Percentiles rank a stretch among this genome's conserved stretches.
Conservation (phyloP, 2,329 filamentous ascomycete species). For the Sclerotinia trifoliorum region DNA sequence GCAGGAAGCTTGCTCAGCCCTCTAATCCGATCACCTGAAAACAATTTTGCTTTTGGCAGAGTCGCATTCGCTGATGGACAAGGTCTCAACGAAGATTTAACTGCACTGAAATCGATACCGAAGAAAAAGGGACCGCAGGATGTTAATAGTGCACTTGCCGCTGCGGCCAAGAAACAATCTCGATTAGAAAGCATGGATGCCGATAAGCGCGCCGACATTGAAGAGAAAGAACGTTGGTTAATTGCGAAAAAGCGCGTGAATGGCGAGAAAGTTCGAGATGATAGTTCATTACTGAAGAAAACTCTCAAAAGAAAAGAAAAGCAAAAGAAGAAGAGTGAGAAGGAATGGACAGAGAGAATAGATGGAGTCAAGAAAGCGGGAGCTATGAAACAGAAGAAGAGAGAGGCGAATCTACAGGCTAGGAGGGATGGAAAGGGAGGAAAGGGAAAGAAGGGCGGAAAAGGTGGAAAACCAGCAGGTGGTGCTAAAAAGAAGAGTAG, state of each 20-base stretch:
- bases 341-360: constrained; percentile 76
- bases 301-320: constrained; percentile 90
- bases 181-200: constrained; percentile 73
- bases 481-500: constrained; percentile 50
- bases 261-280: constrained; percentile 85
- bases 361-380: constrained; percentile 73
- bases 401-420: constrained; percentile 74
- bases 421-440: constrained; percentile 72
- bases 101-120: constrained; percentile 60
- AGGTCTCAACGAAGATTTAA: constrained; percentile 69
- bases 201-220: constrained; percentile 78
- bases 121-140: constrained; percentile 84
- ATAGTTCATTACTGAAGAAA: constrained; percentile 86
- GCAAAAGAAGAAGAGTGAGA: constrained; percentile 85
- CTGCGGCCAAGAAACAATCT: constrained; percentile 81
- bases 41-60: constrained; percentile 84
- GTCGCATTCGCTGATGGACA: constrained; percentile 89
- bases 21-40: constrained; percentile 52
- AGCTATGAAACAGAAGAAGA: constrained; percentile 78
- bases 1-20: constrained; percentile 54
- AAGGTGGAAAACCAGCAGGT: constrained; percentile 50
- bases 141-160: constrained; percentile 79
- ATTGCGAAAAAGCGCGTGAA: constrained; percentile 85
- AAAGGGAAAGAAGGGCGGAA: constrained; percentile 55
- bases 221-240: constrained; percentile 93